Conservation (phyloP, 1,139 yeast genomes). For the Meyerozyma smithsonii region DNA sequence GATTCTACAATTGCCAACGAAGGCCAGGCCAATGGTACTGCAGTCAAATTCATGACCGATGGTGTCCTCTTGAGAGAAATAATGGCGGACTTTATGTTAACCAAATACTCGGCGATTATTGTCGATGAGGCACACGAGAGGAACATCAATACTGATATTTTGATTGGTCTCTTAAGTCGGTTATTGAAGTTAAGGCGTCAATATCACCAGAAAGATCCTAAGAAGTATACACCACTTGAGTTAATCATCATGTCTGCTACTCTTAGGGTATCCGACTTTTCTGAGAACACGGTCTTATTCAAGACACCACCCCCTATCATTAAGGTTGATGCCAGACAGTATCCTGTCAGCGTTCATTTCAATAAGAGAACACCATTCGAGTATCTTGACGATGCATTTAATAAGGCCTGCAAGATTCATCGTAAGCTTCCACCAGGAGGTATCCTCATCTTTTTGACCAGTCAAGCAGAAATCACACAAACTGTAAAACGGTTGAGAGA, state of each 20-base stretch:
- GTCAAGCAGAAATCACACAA: conserved; percentile 83
- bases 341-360: conserved; percentile 90
- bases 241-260: conserved; percentile 92
- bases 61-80: conserved; percentile 93
- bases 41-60: conserved; percentile 95
- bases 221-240: conserved; percentile 54
- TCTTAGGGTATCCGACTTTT: conserved; percentile 84
- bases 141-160: conserved; percentile 89
- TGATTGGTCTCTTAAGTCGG: conserved; percentile 91
- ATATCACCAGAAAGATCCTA: conserved; percentile 44
- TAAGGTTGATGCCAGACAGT: conserved; percentile 91
- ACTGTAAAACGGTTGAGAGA: conserved; percentile 65
- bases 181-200: conserved; percentile 72
- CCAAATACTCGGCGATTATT: conserved; percentile 78
- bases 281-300: conserved; percentile 73
- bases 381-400: conserved; percentile 82
- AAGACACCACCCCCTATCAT: conserved; percentile 81
- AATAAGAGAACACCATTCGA: conserved; percentile 72
- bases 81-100: conserved; percentile 77
- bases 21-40: conserved; percentile 51
- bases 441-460: conserved; percentile 85
- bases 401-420: conserved; percentile 84
- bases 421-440: conserved; percentile 89
- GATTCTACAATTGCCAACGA: conserved; percentile 67
- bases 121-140: conserved; percentile 99